Percentiles rank a stretch among this genome's conserved stretches.
Evolutionary conservation across 2,329 filamentous ascomycete genomes (phyloP).

Genomic region (Paraconiothyrium brasiliense): DNA sequence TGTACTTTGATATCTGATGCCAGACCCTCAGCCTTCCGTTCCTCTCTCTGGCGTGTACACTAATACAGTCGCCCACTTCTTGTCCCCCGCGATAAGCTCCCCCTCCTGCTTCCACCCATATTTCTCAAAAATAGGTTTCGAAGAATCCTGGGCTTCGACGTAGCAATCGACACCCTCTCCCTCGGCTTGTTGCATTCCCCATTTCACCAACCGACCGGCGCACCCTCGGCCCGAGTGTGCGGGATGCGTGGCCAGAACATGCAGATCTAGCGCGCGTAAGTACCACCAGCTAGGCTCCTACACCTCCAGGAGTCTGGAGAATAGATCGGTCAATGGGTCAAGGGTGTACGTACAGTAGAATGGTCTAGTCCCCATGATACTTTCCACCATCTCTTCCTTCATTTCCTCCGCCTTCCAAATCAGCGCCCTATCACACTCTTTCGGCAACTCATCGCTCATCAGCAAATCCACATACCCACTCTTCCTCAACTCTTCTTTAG

Average conservation of each 20-base stretch:
- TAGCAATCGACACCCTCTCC: constrained; percentile 4
- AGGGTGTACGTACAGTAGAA: background rate
- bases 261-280: background rate
- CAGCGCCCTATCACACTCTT: background rate
- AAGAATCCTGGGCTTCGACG: constrained; percentile 3
- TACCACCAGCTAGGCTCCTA: too few species aligned
- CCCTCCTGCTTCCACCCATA: background rate
- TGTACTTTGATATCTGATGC: background rate
- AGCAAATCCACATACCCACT: constrained; percentile 1
- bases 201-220: background rate
- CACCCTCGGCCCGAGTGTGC: background rate
- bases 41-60: background rate
- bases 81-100: background rate
- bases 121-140: constrained; percentile 3
- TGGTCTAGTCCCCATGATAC: background rate
- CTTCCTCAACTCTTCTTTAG: background rate
- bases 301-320: too few species aligned
- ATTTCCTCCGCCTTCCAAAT: background rate
- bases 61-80: background rate
- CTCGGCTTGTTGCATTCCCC: constrained; percentile 1
- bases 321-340: background rate
- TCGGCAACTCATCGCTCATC: constrained; percentile 1
- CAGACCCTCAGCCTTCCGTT: background rate
- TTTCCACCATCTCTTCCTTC: background rate
- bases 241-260: constrained; percentile 3